Conservation (phyloP, 2,329 filamentous ascomycete species). For the Penicillium sp. region DNA sequence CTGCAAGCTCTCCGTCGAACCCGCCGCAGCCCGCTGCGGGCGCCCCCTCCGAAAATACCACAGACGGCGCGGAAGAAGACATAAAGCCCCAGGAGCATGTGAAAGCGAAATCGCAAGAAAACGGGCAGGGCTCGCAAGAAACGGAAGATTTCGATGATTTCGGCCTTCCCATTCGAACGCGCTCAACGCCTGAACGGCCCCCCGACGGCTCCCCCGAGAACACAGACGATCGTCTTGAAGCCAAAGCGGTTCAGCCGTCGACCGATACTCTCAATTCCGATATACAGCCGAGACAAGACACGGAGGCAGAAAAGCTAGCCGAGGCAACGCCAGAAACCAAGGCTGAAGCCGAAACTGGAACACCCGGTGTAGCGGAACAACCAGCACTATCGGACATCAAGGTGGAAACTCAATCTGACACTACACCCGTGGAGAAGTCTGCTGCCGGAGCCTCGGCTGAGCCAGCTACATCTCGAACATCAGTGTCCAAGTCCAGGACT, state of each 20-base stretch:
- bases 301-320: background rate
- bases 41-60: conserved; percentile 7
- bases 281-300: background rate
- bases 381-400: conserved; percentile 3
- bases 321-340: background rate
- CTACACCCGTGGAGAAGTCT: conserved; percentile 7
- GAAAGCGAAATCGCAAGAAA: conserved; percentile 1
- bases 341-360: background rate
- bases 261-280: background rate
- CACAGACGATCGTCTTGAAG: background rate
- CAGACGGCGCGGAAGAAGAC: conserved; percentile 16
- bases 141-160: conserved; percentile 36
- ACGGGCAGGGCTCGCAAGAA: conserved; percentile 3
- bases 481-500: conserved; percentile 25
- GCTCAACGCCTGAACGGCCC: conserved; percentile 16
- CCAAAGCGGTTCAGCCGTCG: background rate
- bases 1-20: conserved; percentile 13
- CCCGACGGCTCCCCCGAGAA: conserved; percentile 4
- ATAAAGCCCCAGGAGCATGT: conserved; percentile 5
- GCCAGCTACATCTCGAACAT: conserved; percentile 12
- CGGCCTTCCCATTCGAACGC: conserved; percentile 38
- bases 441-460: conserved; percentile 1
- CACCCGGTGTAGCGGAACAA: background rate
- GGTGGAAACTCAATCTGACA: conserved; percentile 2
- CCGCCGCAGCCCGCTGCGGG: conserved; percentile 7